Conservation (phyloP, 1,284 basidiomycete species). For the Sanguinoderma infundibulare region DNA sequence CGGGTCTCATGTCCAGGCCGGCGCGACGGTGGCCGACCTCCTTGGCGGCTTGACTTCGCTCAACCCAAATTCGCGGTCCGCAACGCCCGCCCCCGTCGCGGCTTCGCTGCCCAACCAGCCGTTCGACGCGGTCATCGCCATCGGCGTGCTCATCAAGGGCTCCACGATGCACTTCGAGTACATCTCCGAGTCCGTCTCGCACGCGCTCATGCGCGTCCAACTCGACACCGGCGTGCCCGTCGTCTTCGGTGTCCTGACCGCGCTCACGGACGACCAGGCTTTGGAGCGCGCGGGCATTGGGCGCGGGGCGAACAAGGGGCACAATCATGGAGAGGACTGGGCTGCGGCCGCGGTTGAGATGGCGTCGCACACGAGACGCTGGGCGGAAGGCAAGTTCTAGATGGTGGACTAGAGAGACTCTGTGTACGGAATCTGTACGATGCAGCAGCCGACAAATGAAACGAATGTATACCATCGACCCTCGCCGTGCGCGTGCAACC, state of each 20-base stretch:
- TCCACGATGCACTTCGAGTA: constrained; percentile 99
- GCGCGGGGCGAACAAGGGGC: constrained; percentile 66
- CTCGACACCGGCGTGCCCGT: constrained; percentile 94
- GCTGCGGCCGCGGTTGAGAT: constrained; percentile 94
- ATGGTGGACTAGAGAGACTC: constrained; percentile 4
- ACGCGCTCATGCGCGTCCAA: constrained; percentile 93
- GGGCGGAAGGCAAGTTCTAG: constrained; percentile 77
- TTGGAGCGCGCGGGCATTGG: constrained; percentile 89
- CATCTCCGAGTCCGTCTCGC: constrained; percentile 92
- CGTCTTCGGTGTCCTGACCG: constrained; percentile 96
- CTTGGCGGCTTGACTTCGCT: constrained; percentile 72
- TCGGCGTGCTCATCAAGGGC: constrained; percentile 98
- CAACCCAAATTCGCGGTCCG: constrained; percentile 48
- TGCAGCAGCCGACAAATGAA: constrained; percentile 12
- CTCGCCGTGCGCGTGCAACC: not conserved
- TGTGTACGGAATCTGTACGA: constrained; percentile 22
- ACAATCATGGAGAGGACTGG: constrained; percentile 98
- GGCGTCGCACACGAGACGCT: constrained; percentile 72
- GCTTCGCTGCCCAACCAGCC: constrained; percentile 59
- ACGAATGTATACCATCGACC: constrained; percentile 13
- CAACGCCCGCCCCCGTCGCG: constrained; percentile 50
- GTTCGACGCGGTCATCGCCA: constrained; percentile 95
- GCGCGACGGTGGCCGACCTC: constrained; percentile 76
- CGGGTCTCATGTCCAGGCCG: constrained; percentile 82
- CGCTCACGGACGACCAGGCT: constrained; percentile 93